Percentiles rank a stretch among this genome's conserved stretches.
Conservation (phyloP, 2,329 filamentous ascomycete genomes). For the Aspergillus udagawae region DNA sequence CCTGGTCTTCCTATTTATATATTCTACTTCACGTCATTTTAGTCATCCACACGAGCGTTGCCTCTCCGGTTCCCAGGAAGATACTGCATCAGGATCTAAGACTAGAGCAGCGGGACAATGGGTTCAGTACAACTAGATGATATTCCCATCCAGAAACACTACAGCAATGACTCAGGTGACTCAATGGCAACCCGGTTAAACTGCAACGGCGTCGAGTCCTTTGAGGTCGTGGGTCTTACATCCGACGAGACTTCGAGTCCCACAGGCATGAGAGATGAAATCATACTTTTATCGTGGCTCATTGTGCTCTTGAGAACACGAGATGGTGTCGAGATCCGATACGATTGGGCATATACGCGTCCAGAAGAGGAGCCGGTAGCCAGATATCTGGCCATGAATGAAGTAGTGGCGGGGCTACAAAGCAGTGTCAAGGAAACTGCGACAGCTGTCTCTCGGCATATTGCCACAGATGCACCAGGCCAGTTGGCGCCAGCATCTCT, state of each 20-base stretch:
- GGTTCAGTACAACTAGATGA: slow-evolving; percentile 2
- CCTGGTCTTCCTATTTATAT: not conserved
- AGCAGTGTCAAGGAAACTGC: slow-evolving; percentile 25
- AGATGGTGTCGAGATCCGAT: slow-evolving; percentile 37
- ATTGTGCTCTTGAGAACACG: slow-evolving; percentile 42
- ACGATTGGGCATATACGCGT: slow-evolving; percentile 38
- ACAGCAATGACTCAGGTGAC: slow-evolving; percentile 8
- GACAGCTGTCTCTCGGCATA: slow-evolving; percentile 24
- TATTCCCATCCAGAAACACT: slow-evolving; percentile 7
- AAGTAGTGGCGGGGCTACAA: slow-evolving; percentile 32
- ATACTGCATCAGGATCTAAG: not conserved
- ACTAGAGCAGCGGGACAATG: not conserved
- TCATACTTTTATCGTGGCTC: slow-evolving; percentile 44
- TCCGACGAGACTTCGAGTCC: slow-evolving; percentile 20
- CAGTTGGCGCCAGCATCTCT: slow-evolving; percentile 8
- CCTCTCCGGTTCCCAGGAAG: not conserved
- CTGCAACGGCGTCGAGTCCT: slow-evolving; percentile 16
- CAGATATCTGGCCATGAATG: slow-evolving; percentile 24
- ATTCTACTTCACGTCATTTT: not conserved
- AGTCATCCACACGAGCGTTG: not conserved
- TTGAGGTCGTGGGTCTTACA: slow-evolving; percentile 26
- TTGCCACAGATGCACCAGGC: slow-evolving; percentile 12
- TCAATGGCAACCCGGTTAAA: not conserved
- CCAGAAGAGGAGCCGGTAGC: slow-evolving; percentile 11
- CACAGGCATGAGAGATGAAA: slow-evolving; percentile 39